phyloP scores from a whole-genome alignment of 202 grass and related monocot species.

The Musa balbisiana region DNA sequence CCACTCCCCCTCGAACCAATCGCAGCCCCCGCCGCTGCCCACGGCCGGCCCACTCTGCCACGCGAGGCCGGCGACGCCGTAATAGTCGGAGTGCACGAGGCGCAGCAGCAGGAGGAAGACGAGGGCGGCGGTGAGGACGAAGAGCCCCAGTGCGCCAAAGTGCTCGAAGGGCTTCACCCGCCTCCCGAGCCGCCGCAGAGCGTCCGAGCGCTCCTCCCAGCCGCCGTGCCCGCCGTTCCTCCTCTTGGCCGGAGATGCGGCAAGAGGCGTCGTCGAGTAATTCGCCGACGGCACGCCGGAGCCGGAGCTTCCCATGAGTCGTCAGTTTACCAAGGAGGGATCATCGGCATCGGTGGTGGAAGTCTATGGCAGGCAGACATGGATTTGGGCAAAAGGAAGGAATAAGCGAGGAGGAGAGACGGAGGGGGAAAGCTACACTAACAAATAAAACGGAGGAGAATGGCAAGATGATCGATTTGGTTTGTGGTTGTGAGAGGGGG shows the following conservation, averaged over 20 bases:
- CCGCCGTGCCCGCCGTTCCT: not conserved
- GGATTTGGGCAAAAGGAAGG: not conserved
- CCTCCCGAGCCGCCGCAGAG: not conserved
- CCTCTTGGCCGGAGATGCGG: not conserved
- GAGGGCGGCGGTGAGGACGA: not conserved
- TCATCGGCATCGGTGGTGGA: not conserved
- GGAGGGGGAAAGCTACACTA: not conserved
- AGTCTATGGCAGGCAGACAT: too few relatives aligned
- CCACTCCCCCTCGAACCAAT: conserved; percentile 44
- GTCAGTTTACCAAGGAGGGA: not conserved
- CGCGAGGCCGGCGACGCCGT: not conserved
- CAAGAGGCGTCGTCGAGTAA: not conserved
- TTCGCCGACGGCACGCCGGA: not conserved
- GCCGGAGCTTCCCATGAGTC: not conserved
- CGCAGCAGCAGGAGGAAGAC: not conserved
- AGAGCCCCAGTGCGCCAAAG: not conserved
- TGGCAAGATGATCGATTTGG: not conserved
- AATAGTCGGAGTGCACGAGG: not conserved
- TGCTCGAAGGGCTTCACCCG: conserved; percentile 19
- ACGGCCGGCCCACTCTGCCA: not conserved
- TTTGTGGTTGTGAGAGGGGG: too few relatives aligned
- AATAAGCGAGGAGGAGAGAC: not conserved
- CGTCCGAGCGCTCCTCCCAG: not conserved
- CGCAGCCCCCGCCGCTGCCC: not conserved
- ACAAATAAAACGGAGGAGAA: not conserved